phyloP scores from a whole-genome alignment of 2,329 filamentous ascomycete species.

The Trichoderma koningii region DNA sequence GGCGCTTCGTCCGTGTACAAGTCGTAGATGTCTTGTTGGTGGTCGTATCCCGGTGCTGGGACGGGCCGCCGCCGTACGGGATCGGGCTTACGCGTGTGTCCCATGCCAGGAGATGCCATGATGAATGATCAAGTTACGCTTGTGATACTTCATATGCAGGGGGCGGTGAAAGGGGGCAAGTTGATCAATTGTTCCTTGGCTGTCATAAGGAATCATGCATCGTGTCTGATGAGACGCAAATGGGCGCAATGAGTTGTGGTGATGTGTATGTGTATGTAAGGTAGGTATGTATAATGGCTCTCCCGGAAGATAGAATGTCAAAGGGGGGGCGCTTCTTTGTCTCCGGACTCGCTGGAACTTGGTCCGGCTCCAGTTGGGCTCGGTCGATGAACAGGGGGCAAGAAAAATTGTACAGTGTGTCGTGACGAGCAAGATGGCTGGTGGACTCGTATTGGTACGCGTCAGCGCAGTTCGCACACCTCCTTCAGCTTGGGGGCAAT shows the following conservation, averaged over 20 bases:
- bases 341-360: neutral
- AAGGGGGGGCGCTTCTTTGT: conserved; percentile 1
- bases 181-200: neutral
- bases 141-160: neutral
- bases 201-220: neutral
- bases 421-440: neutral
- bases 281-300: conserved; percentile 12
- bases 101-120: conserved; percentile 11
- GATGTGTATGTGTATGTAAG: too few relatives aligned
- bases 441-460: conserved; percentile 18
- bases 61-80: conserved; percentile 23
- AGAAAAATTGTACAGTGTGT: conserved; percentile 15
- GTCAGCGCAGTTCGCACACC: conserved; percentile 17
- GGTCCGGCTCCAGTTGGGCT: neutral
- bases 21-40: conserved; percentile 9
- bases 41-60: conserved; percentile 1
- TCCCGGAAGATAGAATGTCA: conserved; percentile 9
- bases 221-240: neutral
- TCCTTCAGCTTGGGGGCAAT: neutral
- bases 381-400: neutral
- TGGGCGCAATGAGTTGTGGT: neutral
- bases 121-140: too few relatives aligned
- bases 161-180: neutral
- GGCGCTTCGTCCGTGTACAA: conserved; percentile 11
- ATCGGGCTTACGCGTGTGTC: conserved; percentile 7